Evolutionary conservation across 208 protist genomes (phyloP), one percentile per base, ranked within the genome.

Genomic region (Wallacemonas sp.): DNA sequence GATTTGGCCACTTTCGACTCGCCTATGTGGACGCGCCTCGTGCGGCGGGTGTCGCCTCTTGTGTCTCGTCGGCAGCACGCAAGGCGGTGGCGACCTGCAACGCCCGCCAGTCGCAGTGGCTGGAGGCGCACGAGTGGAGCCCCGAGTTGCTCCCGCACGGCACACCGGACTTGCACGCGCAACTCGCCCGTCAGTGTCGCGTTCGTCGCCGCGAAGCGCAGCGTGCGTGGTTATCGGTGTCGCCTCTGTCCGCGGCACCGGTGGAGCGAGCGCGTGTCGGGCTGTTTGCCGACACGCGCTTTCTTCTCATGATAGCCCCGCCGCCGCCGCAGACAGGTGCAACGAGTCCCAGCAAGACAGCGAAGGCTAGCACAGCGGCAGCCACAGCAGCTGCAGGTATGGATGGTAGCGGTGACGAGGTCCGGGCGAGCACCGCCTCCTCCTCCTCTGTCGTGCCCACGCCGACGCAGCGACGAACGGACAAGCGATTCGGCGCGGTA

Each of bases 61-160:
- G n/a, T n/a, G n/a, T n/a, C n/a, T n/a, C n/a, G n/a, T n/a, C n/a
- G n/a, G n/a, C n/a, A n/a, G n/a, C n/a, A n/a, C n/a, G 50, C 26
- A 57, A 57, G 5, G 50, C 16, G 14, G 41, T 49, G 7, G 42
- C 16, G 4, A 22, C 42, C 14, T 10, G 20, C n/a, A 64, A 50
- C 42, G 38, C 29, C 0, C 29, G n/a, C 18, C 16, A 7, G 5
- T 29, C 39, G 5, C 52, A 46, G 23, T 67, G 42, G 62, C 57
- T 82, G 3, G 73, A 72, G 16, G 28, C 66, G 14, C 72, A 82
- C 44, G 76, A 82, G 63, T 82, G 76, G 76, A 66, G 70, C 32
- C 65, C 70, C 8, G 76, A 82, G 57, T 70, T 67, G 22, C 33
- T 82, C n/a, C 42, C 71, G 18, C 71, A 22, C 22, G 71, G 31